Base-by-base conservation (phyloP, 805 yeast genomes). In the Wickerhamiella allomyrinae region DNA sequence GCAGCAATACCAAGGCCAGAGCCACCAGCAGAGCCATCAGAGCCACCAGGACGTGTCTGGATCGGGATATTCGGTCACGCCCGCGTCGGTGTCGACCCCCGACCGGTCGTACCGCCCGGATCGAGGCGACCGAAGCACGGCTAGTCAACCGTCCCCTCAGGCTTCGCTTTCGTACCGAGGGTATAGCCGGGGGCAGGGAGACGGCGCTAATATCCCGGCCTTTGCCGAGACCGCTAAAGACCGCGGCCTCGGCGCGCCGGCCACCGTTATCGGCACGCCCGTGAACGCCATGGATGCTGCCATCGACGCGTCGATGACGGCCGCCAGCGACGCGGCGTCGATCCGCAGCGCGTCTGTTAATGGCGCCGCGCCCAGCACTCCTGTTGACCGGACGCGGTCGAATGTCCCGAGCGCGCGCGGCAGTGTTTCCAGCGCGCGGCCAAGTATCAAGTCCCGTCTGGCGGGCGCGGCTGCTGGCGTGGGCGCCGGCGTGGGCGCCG, bases 241-340 rank as follows among this genome's bases (percentile, higher is more conserved):
- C 9, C 38, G 33, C 10, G 39, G 33, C 14, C 23, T 34, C 2
- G 44, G 39, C 14, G 47, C 47, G 3, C 41, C 47, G 15, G 39
- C 41, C 7, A 24, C 35, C n/a, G n/a, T n/a, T 10, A 10, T 14
- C 9, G 19, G 13, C 9, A 19, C 20, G 9, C 34, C 25, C 8
- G 9, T 15, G 9, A 29, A 33, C 13, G 34, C 34, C 21, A 31
- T 17, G 20, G 27, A 37, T 4, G 38, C 25, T 3, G 39, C 38
- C 23, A 33, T 34, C 1, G 44, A 38, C 21, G 20, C 13, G 13
- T 8, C 29, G 2, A 14, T 7, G n/a, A 19, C 46, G n/a, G 48
- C 20, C 13, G 27, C 17, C 5, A 9, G 11, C n/a, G 39, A 15
- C 10, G 13, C 34, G 13, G 10, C 15, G 6, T 20, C n/a, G 13